Percentiles rank a stretch among this genome's conserved stretches.
These are phyloP conservation scores for Nicotiana benthamiana DNA, from an alignment of 257 asterid species.

Conservation along the genomic window DNA sequence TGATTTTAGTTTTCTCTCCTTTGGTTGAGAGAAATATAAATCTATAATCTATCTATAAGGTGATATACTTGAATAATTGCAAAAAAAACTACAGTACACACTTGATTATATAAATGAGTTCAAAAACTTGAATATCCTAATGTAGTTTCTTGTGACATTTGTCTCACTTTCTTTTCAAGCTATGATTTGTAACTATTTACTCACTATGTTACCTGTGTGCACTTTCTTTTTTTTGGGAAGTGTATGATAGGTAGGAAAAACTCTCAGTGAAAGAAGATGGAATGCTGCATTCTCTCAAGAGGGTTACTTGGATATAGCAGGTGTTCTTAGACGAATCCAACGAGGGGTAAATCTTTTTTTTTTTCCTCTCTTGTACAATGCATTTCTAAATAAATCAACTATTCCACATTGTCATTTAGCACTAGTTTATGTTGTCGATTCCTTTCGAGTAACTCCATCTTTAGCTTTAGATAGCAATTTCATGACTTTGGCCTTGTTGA, in stretches of 20 bases:
- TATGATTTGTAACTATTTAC: neutral
- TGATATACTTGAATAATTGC: neutral
- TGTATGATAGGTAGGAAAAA: constrained; percentile 66
- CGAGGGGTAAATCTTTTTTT: constrained; percentile 54
- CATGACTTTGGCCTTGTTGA: neutral
- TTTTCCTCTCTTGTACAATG: neutral
- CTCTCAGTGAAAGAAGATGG: constrained; percentile 92
- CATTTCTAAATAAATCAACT: too few species aligned
- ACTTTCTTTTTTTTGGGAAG: neutral
- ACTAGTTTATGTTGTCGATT: neutral
- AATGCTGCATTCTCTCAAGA: constrained; percentile 71
- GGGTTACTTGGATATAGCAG: constrained; percentile 84
- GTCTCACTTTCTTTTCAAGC: neutral
- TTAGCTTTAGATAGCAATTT: neutral
- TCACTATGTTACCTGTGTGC: constrained; percentile 7
- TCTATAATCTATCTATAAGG: neutral
- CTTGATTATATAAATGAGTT: neutral
- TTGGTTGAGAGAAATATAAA: neutral
- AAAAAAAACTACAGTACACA: neutral
- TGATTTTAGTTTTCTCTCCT: neutral
- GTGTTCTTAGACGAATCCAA: constrained; percentile 90
- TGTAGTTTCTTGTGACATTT: neutral
- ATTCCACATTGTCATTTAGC: too few species aligned
- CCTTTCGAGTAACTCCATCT: neutral
- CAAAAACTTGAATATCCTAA: neutral